Base-by-base conservation (phyloP, 2,329 filamentous ascomycete species). In the Fusarium albidum region DNA sequence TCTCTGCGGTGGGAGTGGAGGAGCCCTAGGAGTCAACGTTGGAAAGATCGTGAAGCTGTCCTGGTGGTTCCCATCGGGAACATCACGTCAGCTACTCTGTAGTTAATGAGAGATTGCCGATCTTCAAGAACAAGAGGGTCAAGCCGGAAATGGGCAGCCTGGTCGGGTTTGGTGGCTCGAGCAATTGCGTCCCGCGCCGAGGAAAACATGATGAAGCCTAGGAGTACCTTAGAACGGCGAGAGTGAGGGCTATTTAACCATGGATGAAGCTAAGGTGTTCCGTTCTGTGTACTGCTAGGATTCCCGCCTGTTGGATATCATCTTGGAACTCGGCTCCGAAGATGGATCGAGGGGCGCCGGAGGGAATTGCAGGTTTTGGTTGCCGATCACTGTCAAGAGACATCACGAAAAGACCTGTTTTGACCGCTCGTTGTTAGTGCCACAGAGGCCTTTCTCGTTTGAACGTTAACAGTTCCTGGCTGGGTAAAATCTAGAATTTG, bases 31-130 rank as follows among this genome's bases (percentile, higher is more conserved):
- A 34, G 12, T 15, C 25, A 15, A 38, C 47, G 38, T 40, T 52
- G 39, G 43, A n/a, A 26, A 14, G 28, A 31, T 43, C 21, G 33
- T 46, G 41, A 49, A 25, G 40, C 34, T 41, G 32, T 49, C 39
- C 47, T 45, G 41, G 49, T 44, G 35, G 46, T 35, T 59, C 40
- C 55, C 38, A 45, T 52, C 33, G 52, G 21, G 35, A 54, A 45
- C 15, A 48, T 14, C 38, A 42, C 47, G 41, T 28, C 32, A 55
- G 57, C 45, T 34, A n/a, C n/a, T n/a, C n/a, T n/a, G n/a, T n/a
- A 47, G 41, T 54, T 42, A 37, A 47, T 47, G 49, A 26, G 46
- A 48, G 55, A 66, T 66, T 55, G 63, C 38, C 58, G 58, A 66
- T 66, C 53, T 56, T 15, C 47, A 55, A 59, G 54, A 52, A 52